Percentiles rank a stretch among this genome's conserved stretches.
phyloP scores from a whole-genome alignment of 73 alveolate species.

The Paramecium primaurelia region DNA sequence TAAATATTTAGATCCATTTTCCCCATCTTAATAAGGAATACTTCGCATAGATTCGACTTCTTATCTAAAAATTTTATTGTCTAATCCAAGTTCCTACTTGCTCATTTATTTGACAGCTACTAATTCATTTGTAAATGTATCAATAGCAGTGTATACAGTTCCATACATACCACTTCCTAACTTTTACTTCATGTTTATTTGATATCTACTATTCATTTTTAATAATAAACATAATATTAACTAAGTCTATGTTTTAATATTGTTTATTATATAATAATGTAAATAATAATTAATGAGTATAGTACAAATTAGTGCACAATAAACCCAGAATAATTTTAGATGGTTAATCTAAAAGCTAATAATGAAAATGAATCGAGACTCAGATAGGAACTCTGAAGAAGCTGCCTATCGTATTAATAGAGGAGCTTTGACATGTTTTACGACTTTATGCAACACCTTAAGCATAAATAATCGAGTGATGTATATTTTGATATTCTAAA shows the following conservation, averaged over 20 bases:
- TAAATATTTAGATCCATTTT: not conserved
- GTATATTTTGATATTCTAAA: not conserved
- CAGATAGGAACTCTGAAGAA: not conserved
- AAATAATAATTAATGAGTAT: not conserved
- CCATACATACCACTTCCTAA: constrained; percentile 57
- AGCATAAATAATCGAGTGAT: not conserved
- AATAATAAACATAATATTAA: not conserved
- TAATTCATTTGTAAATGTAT: not conserved
- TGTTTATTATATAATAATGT: not conserved
- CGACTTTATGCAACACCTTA: not conserved
- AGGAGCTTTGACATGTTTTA: not conserved
- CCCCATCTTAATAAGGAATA: not conserved
- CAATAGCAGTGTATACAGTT: constrained; percentile 24
- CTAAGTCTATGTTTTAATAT: not conserved
- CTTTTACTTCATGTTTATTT: not conserved
- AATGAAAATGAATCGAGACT: not conserved
- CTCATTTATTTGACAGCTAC: constrained; percentile 55
- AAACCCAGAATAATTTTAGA: not conserved
- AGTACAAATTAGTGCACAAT: not conserved
- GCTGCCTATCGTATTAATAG: not conserved
- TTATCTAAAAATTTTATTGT: constrained; percentile 31
- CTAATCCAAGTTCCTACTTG: not conserved
- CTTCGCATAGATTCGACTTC: constrained; percentile 34
- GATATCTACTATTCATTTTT: not conserved
- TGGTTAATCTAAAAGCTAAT: not conserved